These are phyloP conservation scores for Microglena sp. DNA, from an alignment of 139 green algal species.

Conservation along the genomic window DNA sequence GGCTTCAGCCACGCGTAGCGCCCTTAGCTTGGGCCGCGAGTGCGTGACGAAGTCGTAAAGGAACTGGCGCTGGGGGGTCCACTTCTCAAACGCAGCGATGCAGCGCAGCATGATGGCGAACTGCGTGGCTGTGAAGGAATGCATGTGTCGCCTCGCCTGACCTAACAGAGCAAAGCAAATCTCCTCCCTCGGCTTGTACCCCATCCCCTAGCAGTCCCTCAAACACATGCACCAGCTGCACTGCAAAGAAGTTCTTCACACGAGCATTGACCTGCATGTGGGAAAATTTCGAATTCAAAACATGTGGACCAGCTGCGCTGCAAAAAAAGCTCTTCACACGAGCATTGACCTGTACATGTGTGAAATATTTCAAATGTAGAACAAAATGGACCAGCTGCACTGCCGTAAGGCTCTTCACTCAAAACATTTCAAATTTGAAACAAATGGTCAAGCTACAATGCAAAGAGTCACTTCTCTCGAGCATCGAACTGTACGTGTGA, in stretches of 20 bases:
- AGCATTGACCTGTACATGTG: too few species aligned
- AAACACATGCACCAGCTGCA: constrained; percentile 1
- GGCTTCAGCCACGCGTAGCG: background rate
- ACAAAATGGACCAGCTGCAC: too few species aligned
- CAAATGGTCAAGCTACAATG: too few species aligned
- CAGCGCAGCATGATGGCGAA: background rate
- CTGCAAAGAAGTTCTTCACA: background rate
- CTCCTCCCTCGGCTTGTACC: constrained; percentile 9
- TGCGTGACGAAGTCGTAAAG: constrained; percentile 18
- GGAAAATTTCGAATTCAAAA: too few species aligned
- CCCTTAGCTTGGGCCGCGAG: constrained; percentile 3
- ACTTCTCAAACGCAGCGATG: constrained; percentile 1
- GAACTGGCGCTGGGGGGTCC: constrained; percentile 12
- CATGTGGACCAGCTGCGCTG: too few species aligned
- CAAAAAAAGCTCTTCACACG: too few species aligned
- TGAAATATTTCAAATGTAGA: too few species aligned
- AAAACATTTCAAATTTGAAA: too few species aligned
- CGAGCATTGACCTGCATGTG: too few species aligned
- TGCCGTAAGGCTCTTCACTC: too few species aligned
- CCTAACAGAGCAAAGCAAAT: constrained; percentile 4
- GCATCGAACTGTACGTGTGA: too few species aligned
- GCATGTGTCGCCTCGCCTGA: constrained; percentile 6
- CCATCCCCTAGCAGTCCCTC: constrained; percentile 2
- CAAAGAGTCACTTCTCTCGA: too few species aligned
- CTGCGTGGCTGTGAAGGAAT: constrained; percentile 5